These are phyloP conservation scores for Dryas octopetala DNA, from an alignment of 306 rosid species.

Conservation along the genomic window DNA sequence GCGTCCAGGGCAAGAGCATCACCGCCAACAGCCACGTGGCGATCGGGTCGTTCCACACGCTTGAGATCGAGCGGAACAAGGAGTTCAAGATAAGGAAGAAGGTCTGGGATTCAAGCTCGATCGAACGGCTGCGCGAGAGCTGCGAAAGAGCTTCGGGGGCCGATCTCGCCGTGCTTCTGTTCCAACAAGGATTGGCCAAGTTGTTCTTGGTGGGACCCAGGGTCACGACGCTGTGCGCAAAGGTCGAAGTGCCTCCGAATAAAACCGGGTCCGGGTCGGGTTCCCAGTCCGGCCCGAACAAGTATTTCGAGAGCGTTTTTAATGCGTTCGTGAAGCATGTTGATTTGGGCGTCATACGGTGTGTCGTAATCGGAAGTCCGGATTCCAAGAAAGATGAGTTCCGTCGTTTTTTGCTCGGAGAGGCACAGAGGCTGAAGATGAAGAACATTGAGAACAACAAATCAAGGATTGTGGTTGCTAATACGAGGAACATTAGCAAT, in stretches of 20 bases:
- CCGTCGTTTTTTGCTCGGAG: not conserved
- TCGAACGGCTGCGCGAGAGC: not conserved
- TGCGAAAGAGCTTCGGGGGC: not conserved
- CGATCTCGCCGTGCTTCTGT: not conserved
- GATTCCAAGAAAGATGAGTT: not conserved
- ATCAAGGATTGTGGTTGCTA: not conserved
- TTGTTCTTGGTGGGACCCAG: conserved; percentile 2
- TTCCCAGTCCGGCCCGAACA: not conserved
- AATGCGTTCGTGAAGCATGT: not conserved
- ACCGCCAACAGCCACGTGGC: not conserved
- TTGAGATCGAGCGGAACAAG: not conserved
- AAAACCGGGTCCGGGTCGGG: not conserved
- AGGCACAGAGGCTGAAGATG: not conserved
- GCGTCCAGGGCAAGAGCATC: not conserved
- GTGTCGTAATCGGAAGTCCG: not conserved
- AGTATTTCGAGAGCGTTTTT: not conserved
- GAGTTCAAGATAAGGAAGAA: not conserved
- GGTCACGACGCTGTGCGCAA: not conserved
- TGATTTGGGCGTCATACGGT: not conserved
- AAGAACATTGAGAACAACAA: not conserved
- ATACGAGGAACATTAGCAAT: not conserved
- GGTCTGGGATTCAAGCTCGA: not conserved
- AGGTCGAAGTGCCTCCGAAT: not conserved
- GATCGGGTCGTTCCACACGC: not conserved
- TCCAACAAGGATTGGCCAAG: not conserved